Conservation (phyloP, 805 yeast species). For the Saccharomycopsis fibuligera region DNA sequence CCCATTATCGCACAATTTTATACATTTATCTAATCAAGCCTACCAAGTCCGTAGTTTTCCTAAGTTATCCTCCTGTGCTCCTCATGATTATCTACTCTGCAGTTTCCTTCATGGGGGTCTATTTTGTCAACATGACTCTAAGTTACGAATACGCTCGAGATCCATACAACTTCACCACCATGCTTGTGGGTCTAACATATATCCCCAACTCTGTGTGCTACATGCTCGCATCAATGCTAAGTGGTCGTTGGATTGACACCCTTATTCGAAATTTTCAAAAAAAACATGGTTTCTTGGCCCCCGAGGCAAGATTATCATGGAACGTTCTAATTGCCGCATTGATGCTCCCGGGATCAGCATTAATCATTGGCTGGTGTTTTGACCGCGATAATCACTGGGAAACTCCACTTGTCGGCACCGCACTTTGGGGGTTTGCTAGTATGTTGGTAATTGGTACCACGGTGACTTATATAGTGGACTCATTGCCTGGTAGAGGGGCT, state of each 20-base stretch:
- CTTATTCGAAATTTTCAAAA: constrained; percentile 46
- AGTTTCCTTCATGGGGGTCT: constrained; percentile 63
- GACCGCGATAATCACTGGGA: constrained; percentile 66
- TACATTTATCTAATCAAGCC: constrained; percentile 55
- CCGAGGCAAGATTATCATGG: constrained; percentile 75
- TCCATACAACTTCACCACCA: constrained; percentile 65
- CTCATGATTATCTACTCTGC: constrained; percentile 62
- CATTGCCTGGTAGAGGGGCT: constrained; percentile 82
- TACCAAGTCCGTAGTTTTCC: constrained; percentile 49
- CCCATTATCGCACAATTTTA: constrained; percentile 19
- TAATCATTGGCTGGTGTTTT: constrained; percentile 81
- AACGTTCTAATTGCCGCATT: constrained; percentile 63
- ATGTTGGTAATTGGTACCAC: constrained; percentile 82
- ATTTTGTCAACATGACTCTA: constrained; percentile 69
- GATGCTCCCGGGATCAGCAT: constrained; percentile 54
- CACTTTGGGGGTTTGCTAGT: constrained; percentile 73
- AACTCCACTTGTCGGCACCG: constrained; percentile 74
- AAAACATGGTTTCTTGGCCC: constrained; percentile 60
- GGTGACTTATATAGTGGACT: constrained; percentile 74
- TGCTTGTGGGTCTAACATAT: constrained; percentile 68
- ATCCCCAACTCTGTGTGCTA: constrained; percentile 81
- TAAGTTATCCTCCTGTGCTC: constrained; percentile 69
- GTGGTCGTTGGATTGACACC: constrained; percentile 74
- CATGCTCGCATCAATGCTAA: constrained; percentile 66
- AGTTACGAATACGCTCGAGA: constrained; percentile 51